Base-by-base conservation (phyloP, 129 eudicot genomes). In the Ambrosia trifida region DNA sequence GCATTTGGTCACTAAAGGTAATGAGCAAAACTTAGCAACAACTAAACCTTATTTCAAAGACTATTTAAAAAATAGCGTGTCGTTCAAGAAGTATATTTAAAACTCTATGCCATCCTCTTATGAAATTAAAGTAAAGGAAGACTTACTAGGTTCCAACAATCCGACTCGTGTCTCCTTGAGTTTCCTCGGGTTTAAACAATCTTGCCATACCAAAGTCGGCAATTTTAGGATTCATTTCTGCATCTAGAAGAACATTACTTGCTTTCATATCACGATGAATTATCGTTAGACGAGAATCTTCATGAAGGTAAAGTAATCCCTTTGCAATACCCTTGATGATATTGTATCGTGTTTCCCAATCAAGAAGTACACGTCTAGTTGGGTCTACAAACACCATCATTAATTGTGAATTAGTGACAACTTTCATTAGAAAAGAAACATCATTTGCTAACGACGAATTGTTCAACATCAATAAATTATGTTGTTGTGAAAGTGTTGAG, bases 161-260 rank as follows among this genome's bases (percentile, higher is more conserved):
- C 1, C 11, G 65, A 3, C 65, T 59, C 5, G 65, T 59, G 65
- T 59, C 65, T 31, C 43, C 65, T 31, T 59, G 65, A 10, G 41
- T 59, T 59, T 59, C 65, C 43, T 59, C 65, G n/a, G 41, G 43
- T 1, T 59, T 59, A 59, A 59, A 59, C 11, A 31, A 12, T 30
- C 20, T 59, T 59, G 65, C 65, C 65, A 30, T 31, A 13, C 65
- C 65, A 59, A 59, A 59, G 65, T 59, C 65, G 30, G 65, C 65
- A 59, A 59, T 59, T 59, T 59, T 59, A 59, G 65, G 65, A 41
- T 59, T 59, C 65, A 59, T 31, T 59, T 59, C 65, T 4, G 19
- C 65, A 31, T 59, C 65, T 59, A 59, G 18, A 4, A 59, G 65
- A 59, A 59, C 18, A 31, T 59, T 59, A 13, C 65, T 59, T 30